These are phyloP conservation scores for Drechslerella coelobrocha DNA, from an alignment of 2,329 filamentous ascomycete species.

Conservation along the genomic window DNA sequence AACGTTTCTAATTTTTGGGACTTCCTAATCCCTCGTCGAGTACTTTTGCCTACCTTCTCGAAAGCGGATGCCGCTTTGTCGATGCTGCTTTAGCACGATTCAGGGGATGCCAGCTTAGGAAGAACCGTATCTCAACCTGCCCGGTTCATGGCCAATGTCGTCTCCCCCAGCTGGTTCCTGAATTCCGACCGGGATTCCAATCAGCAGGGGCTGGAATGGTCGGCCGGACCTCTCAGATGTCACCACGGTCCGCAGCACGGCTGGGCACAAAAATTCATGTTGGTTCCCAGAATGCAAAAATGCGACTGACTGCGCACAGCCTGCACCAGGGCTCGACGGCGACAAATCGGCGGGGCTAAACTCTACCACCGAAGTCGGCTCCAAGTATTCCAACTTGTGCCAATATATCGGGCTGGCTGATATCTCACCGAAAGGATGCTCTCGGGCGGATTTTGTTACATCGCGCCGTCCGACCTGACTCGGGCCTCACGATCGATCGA, in stretches of 20 bases:
- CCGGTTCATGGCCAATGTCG: neutral
- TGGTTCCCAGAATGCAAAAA: neutral
- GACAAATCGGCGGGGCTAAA: conserved; percentile 2
- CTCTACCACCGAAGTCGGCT: neutral
- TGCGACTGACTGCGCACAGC: no score
- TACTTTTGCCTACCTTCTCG: conserved; percentile 6
- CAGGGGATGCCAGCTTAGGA: conserved; percentile 31
- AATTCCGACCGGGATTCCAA: conserved; percentile 26
- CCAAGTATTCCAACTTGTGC: neutral
- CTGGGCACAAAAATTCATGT: neutral
- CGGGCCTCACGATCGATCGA: conserved; percentile 1
- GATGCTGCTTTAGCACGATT: conserved; percentile 21
- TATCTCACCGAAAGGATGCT: neutral
- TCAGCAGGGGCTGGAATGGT: conserved; percentile 2
- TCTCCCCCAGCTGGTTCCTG: conserved; percentile 37
- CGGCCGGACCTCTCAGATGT: neutral
- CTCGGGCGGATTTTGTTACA: neutral
- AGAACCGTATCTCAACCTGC: conserved; percentile 15
- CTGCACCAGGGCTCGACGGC: neutral
- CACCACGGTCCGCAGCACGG: conserved; percentile 3
- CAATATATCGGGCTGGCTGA: neutral
- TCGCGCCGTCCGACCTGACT: no score
- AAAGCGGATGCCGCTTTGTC: conserved; percentile 15
- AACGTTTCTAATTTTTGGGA: conserved; percentile 6
- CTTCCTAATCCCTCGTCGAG: neutral